Evolutionary conservation across 345 rosid species (phyloP).

Genomic region (Hibiscus syriacus): DNA sequence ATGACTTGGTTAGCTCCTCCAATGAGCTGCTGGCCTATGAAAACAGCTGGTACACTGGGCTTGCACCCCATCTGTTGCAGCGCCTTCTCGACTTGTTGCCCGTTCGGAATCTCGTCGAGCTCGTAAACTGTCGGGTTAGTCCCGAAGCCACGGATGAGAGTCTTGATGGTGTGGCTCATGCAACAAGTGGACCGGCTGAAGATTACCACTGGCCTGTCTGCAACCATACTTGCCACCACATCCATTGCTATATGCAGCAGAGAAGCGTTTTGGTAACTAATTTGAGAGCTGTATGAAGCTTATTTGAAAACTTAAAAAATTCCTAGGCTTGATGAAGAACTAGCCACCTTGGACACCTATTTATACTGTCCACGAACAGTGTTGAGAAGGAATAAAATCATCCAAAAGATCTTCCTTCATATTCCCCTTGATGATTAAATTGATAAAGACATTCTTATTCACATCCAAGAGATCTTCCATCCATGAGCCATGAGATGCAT

Average conservation of each 20-base stretch:
- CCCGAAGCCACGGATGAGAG: conserved; percentile 62
- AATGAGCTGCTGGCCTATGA: conserved; percentile 60
- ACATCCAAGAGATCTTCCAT: too few species aligned
- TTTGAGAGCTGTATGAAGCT: background rate
- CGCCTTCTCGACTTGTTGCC: conserved; percentile 48
- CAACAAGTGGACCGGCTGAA: conserved; percentile 70
- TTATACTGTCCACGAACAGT: conserved; percentile 17
- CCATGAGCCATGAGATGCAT: too few species aligned
- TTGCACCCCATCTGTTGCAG: conserved; percentile 52
- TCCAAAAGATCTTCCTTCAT: conserved; percentile 11
- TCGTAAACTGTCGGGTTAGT: conserved; percentile 68
- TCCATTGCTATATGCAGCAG: conserved; percentile 25
- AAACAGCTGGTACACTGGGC: conserved; percentile 68
- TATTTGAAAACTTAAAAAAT: background rate
- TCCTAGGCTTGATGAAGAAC: conserved; percentile 13
- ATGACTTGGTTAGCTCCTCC: conserved; percentile 78
- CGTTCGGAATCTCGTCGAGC: conserved; percentile 50
- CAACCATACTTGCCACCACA: conserved; percentile 38
- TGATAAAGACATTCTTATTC: conserved; percentile 5
- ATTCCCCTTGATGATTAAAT: conserved; percentile 1
- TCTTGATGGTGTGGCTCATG: conserved; percentile 63
- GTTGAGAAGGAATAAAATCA: conserved; percentile 5
- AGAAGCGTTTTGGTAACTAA: background rate
- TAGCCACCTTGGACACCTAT: conserved; percentile 7
- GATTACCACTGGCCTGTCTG: conserved; percentile 66